A percentile compares a stretch with the other conserved stretches of the same genome.
These are phyloP conservation scores for Metahyphopichia silvanorum DNA, from an alignment of 805 yeast genomes.

Conservation along the genomic window DNA sequence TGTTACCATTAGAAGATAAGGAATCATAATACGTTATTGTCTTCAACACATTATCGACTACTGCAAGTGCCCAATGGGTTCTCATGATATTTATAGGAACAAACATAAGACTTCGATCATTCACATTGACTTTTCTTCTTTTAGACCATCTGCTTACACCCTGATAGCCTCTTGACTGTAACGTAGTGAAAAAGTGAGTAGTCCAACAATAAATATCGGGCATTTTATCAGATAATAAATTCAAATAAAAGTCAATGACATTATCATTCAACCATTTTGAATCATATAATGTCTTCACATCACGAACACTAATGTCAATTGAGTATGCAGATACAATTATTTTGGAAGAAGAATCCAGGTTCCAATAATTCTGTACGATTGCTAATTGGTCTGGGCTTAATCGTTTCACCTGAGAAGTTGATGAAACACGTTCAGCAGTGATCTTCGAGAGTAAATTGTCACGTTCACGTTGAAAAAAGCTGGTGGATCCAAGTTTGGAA, in stretches of 20 bases:
- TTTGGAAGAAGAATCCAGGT: constrained; percentile 14
- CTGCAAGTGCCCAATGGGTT: constrained; percentile 91
- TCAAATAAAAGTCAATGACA: constrained; percentile 78
- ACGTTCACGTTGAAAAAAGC: neutral
- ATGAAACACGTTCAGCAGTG: constrained; percentile 2
- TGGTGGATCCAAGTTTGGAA: neutral
- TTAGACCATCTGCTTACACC: constrained; percentile 35
- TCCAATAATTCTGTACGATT: constrained; percentile 33
- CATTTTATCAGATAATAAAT: constrained; percentile 44
- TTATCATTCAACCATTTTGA: constrained; percentile 88
- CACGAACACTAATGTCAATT: constrained; percentile 64
- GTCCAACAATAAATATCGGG: constrained; percentile 66
- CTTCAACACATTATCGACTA: constrained; percentile 58
- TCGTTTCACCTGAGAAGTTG: constrained; percentile 14
- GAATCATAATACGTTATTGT: constrained; percentile 78
- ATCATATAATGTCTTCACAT: constrained; percentile 67
- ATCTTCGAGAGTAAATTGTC: neutral
- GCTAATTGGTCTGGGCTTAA: constrained; percentile 25
- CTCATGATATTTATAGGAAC: constrained; percentile 83
- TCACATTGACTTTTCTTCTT: constrained; percentile 41
- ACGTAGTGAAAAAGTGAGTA: constrained; percentile 80
- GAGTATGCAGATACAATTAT: constrained; percentile 31
- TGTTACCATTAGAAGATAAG: constrained; percentile 46
- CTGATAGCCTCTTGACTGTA: constrained; percentile 68
- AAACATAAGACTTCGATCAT: constrained; percentile 60